phyloP scores from a whole-genome alignment of 2,329 filamentous ascomycete genomes.

The Calonectria montana region DNA sequence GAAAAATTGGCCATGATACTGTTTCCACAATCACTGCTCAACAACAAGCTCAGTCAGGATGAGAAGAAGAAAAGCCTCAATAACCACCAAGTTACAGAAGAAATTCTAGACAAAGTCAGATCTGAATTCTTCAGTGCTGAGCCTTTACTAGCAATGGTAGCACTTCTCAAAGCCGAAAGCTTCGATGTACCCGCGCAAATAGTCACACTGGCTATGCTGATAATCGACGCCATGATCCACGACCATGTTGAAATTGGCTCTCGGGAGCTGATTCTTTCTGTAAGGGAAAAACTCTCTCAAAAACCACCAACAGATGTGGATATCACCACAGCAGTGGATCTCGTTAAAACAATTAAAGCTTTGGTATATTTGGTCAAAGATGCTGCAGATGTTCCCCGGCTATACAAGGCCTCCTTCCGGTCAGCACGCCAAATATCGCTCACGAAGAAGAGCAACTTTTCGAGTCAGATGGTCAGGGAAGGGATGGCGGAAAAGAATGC shows the following conservation, averaged over 20 bases:
- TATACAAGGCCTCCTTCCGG: not conserved
- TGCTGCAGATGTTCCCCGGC: not conserved
- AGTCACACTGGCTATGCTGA: not conserved
- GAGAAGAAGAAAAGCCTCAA: not conserved
- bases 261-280: not conserved
- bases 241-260: not conserved
- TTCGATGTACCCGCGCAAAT: not conserved
- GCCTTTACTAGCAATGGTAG: not conserved
- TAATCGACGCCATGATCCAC: not conserved
- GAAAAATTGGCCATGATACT: not conserved
- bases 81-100: not conserved
- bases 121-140: not conserved
- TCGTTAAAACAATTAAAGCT: not conserved
- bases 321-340: not conserved
- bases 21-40: not conserved
- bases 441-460: not conserved
- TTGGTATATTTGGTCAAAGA: not conserved
- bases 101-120: not conserved
- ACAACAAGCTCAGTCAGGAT: not conserved
- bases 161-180: not conserved
- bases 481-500: not conserved
- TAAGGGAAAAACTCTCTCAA: not conserved
- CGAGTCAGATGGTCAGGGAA: not conserved
- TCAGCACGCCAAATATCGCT: not conserved
- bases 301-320: not conserved